A percentile compares a stretch with the other conserved stretches of the same genome.
phyloP scores from a whole-genome alignment of 2,329 filamentous ascomycete species.

The Ophiocordyceps camponoti-floridani region DNA sequence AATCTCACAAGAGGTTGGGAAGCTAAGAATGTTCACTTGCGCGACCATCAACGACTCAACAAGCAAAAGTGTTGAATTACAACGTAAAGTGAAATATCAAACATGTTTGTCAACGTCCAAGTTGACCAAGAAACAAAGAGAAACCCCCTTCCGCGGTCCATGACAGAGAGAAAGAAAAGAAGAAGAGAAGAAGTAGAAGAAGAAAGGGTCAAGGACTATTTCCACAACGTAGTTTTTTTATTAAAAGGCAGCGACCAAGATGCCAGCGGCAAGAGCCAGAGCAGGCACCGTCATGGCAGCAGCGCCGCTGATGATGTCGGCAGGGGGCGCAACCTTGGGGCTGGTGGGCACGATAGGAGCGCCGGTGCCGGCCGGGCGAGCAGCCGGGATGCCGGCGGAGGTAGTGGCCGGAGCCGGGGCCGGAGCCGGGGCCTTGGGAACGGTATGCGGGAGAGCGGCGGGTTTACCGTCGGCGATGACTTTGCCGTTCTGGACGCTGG shows the following conservation, averaged over 20 bases:
- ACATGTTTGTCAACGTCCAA: too few species aligned
- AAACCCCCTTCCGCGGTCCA: too few species aligned
- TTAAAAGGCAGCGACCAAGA: conserved; percentile 1
- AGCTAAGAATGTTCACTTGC: too few species aligned
- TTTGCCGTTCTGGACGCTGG: neutral
- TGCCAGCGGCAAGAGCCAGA: neutral
- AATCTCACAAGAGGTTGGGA: too few species aligned
- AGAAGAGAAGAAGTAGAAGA: neutral
- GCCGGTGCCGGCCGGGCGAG: neutral
- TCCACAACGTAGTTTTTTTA: neutral
- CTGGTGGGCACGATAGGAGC: too few species aligned
- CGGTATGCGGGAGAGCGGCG: neutral
- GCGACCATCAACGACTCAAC: too few species aligned
- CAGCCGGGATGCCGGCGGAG: neutral
- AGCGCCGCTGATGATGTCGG: neutral
- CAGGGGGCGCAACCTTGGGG: neutral
- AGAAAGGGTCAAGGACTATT: neutral
- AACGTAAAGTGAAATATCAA: too few species aligned
- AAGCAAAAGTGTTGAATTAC: too few species aligned
- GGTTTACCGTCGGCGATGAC: neutral
- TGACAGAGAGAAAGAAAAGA: neutral
- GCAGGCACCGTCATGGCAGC: neutral
- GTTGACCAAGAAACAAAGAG: too few species aligned
- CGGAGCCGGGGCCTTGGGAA: neutral
- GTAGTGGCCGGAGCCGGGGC: neutral